phyloP scores from a whole-genome alignment of 179 eudicot species.

The Silene noctiflora region DNA sequence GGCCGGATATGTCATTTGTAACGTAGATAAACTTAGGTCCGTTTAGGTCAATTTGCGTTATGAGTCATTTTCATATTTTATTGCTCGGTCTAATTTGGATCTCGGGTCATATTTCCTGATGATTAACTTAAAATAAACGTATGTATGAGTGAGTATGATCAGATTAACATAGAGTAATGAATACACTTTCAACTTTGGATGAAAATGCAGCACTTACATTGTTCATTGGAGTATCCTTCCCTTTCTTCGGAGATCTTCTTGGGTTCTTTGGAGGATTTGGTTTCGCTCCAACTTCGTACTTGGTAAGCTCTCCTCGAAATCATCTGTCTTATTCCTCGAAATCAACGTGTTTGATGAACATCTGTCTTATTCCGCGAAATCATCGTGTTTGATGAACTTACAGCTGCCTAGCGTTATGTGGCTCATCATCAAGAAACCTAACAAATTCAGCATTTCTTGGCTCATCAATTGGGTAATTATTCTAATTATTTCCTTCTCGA shows the following conservation, averaged over 20 bases:
- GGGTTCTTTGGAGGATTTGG: conserved; percentile 38
- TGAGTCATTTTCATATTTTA: too few species aligned
- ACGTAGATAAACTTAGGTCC: too few species aligned
- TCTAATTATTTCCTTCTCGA: not conserved
- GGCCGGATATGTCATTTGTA: too few species aligned
- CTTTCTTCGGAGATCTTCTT: conserved; percentile 88
- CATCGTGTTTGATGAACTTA: conserved; percentile 12
- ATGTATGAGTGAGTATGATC: too few species aligned
- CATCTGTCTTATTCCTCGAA: not conserved
- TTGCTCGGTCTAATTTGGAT: too few species aligned
- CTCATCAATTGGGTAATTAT: conserved; percentile 70
- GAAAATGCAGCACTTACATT: conserved; percentile 54
- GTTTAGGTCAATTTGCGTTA: too few species aligned
- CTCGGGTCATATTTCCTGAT: too few species aligned
- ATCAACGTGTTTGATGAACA: not conserved
- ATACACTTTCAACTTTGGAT: too few species aligned
- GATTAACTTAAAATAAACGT: too few species aligned
- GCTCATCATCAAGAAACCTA: conserved; percentile 80
- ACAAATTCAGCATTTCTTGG: conserved; percentile 68
- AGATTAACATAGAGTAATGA: too few species aligned
- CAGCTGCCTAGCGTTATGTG: conserved; percentile 91
- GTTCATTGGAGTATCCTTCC: conserved; percentile 85
- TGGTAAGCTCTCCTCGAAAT: conserved; percentile 47
- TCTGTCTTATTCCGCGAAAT: not conserved
- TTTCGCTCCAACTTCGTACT: conserved; percentile 67